Evolutionary conservation across 768 basidiomycete genomes (phyloP), one percentile per base, ranked within the genome.

Genomic region (Suillus luteus): DNA sequence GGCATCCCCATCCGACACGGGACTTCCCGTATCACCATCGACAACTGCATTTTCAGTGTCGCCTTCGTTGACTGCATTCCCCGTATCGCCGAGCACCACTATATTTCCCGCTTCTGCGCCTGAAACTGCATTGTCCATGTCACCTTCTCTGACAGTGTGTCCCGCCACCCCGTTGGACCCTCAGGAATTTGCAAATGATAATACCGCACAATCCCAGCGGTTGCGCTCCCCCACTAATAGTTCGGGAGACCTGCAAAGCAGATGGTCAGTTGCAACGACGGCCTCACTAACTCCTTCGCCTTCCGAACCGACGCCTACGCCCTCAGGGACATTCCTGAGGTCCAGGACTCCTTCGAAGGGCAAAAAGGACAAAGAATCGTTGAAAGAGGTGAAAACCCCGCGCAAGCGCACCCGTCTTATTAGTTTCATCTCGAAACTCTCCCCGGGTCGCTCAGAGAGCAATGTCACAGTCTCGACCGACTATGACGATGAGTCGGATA

Each of bases 401-500:
- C 70, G 66, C 51, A 77, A 75, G 51, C 74, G 74, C 7, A n/a
- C 72, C 0, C 75, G 75, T 12, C 75, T 75, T 59, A 72, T 76
- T 41, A 74, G 69, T 52, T 70, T 75, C 48, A 74, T 75, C 10
- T 75, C 74, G 0, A 74, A 72, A 4, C 33, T 75, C 3, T 76
- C 75, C 1, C 75, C 74, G 0, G 66, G 73, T 31, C 75, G 75
- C n/a, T 41, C 24, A 15, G 74, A 76, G 5, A 58, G 70, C 3
- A 59, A 70, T 5, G 24, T 62, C 0, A 62, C 64, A 8, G 55
- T 22, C 5, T 64, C 61, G 5, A 65, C 67, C 3, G 73, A 72
- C 0, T 70, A 67, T 33, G 73, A 76, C 52, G 71, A 68, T 3
- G 75, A 76, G 3, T 66, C 65, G 33, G 74, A 75, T 40, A 1